Evolutionary conservation across 306 rosid genomes (phyloP).

Genomic region (Dalbergia cultrata): DNA sequence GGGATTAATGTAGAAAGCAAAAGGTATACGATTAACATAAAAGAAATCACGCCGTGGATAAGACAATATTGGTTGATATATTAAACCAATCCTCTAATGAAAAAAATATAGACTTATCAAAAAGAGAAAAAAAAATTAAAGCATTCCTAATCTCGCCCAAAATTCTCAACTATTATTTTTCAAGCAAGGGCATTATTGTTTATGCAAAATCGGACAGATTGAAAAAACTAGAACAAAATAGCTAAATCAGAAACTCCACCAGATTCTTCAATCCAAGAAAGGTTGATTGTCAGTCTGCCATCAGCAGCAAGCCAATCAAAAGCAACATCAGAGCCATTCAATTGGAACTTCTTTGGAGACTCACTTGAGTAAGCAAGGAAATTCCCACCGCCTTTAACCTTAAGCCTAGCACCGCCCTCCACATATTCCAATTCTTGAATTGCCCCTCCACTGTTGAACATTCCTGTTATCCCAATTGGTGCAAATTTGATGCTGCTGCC

Average conservation of each 20-base stretch:
- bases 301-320: constrained; percentile 58
- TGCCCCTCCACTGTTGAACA: constrained; percentile 81
- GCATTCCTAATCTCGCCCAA: neutral
- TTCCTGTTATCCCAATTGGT: constrained; percentile 73
- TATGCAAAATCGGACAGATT: neutral
- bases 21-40: neutral
- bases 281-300: constrained; percentile 58
- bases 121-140: too few relatives aligned
- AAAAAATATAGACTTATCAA: too few relatives aligned
- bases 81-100: too few relatives aligned
- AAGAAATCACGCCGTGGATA: neutral
- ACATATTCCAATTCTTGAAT: constrained; percentile 63
- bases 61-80: neutral
- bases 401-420: constrained; percentile 50
- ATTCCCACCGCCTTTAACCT: constrained; percentile 78
- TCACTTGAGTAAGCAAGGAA: constrained; percentile 77
- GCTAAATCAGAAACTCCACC: constrained; percentile 67
- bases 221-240: constrained; percentile 52
- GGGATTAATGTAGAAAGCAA: neutral
- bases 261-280: constrained; percentile 69
- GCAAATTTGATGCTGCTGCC: constrained; percentile 65
- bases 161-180: neutral
- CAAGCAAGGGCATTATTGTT: neutral
- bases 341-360: constrained; percentile 61
- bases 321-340: constrained; percentile 63